A percentile compares a stretch with the other conserved stretches of the same genome.
These are phyloP conservation scores for Fusarium vanettenii DNA, from an alignment of 2,329 filamentous ascomycete species.

Conservation along the genomic window DNA sequence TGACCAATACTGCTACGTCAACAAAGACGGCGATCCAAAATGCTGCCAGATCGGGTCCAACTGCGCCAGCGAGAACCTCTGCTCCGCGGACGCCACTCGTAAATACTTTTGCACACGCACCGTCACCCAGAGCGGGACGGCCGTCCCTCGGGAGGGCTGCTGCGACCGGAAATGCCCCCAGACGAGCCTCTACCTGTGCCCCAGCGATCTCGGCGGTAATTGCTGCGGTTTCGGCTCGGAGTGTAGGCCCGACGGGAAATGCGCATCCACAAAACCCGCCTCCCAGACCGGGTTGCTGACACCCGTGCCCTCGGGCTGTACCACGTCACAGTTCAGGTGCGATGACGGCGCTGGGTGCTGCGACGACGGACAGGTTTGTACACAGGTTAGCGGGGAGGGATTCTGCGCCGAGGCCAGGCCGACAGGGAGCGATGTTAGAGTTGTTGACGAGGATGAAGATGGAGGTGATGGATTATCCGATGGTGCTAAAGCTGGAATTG, in stretches of 20 bases:
- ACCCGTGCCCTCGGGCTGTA: conserved; percentile 56
- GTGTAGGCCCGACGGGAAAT: conserved; percentile 54
- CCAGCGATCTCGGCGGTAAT: conserved; percentile 55
- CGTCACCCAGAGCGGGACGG: conserved; percentile 42
- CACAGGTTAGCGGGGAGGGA: conserved; percentile 48
- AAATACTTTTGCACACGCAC: conserved; percentile 49
- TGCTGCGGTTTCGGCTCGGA: conserved; percentile 61
- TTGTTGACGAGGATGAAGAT: conserved; percentile 43
- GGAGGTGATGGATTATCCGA: conserved; percentile 51
- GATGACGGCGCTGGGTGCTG: conserved; percentile 63
- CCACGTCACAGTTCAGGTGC: conserved; percentile 58
- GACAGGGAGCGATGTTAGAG: conserved; percentile 47
- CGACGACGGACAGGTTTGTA: conserved; percentile 56
- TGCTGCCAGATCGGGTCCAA: conserved; percentile 58
- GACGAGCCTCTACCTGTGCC: conserved; percentile 59
- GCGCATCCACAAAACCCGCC: conserved; percentile 47
- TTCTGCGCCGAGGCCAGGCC: conserved; percentile 54
- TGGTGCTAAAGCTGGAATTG: conserved; percentile 69
- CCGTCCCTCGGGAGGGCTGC: conserved; percentile 48
- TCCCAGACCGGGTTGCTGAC: conserved; percentile 46
- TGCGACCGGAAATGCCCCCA: conserved; percentile 54
- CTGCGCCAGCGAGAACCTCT: conserved; percentile 53
- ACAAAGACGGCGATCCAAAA: conserved; percentile 44
- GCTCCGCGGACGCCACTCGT: conserved; percentile 42
- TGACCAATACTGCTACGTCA: conserved; percentile 59